Percentiles rank a stretch among this genome's conserved stretches.
These are phyloP conservation scores for Globisporangium heterothallicum DNA, from an alignment of 352 stramenopile species.

Conservation along the genomic window DNA sequence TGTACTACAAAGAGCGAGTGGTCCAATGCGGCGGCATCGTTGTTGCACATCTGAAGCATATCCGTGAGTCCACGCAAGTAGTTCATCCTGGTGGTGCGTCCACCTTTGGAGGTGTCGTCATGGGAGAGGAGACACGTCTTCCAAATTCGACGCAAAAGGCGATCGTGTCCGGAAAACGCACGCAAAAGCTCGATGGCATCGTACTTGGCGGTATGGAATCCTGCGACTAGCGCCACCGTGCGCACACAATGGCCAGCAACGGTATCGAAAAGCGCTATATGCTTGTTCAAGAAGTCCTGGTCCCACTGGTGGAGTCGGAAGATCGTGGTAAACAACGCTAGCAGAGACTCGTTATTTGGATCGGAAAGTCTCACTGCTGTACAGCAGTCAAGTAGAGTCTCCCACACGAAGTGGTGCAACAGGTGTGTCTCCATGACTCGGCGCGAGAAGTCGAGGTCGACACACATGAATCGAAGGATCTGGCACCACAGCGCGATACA, in stretches of 20 bases:
- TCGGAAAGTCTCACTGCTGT: background rate
- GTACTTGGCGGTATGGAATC: constrained; percentile 3
- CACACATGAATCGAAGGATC: constrained; percentile 1
- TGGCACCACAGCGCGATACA: constrained; percentile 11
- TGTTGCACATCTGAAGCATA: background rate
- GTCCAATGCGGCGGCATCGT: background rate
- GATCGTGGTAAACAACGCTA: constrained; percentile 4
- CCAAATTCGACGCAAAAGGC: background rate
- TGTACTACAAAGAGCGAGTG: background rate
- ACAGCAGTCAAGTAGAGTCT: background rate
- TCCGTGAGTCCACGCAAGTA: constrained; percentile 7
- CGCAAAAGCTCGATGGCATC: constrained; percentile 9
- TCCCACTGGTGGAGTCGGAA: background rate
- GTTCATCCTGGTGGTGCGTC: background rate
- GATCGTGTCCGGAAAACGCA: background rate
- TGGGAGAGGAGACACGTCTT: constrained; percentile 1
- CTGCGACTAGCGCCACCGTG: constrained; percentile 5
- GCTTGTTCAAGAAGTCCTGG: background rate
- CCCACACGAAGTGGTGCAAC: constrained; percentile 2
- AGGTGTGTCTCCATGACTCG: background rate
- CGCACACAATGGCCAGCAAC: constrained; percentile 4
- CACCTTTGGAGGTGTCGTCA: background rate
- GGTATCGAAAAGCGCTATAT: background rate
- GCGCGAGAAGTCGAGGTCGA: background rate
- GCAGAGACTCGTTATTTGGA: constrained; percentile 1